These are phyloP conservation scores for Stachybotrys chartarum DNA, from an alignment of 2,329 filamentous ascomycete species.

Conservation along the genomic window DNA sequence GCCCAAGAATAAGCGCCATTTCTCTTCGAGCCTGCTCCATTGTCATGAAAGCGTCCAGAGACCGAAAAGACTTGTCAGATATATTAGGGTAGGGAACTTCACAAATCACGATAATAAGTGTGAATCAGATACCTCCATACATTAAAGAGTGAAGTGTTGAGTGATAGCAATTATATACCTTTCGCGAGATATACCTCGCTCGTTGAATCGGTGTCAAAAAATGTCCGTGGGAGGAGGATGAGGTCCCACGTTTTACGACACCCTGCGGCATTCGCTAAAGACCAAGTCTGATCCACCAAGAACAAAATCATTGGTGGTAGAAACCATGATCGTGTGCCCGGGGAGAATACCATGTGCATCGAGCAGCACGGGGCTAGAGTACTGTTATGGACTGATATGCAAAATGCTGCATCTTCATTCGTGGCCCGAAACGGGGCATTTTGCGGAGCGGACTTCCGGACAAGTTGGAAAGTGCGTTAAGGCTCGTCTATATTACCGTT, in stretches of 20 bases:
- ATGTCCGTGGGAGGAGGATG: not conserved
- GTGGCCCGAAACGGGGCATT: not conserved
- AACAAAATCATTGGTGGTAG: not conserved
- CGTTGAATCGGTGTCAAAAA: not conserved
- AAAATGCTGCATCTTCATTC: not conserved
- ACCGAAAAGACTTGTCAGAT: too few relatives aligned
- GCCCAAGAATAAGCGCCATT: not conserved
- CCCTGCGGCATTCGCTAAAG: not conserved
- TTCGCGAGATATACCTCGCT: not conserved
- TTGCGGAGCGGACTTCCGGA: not conserved
- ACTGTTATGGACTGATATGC: not conserved
- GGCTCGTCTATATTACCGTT: too few relatives aligned
- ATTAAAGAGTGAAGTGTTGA: too few relatives aligned
- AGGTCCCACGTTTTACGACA: not conserved
- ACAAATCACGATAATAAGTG: not conserved
- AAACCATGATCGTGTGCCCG: not conserved
- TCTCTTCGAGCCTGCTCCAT: not conserved
- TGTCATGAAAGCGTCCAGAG: not conserved
- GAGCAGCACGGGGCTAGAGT: not conserved
- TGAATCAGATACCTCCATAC: not conserved
- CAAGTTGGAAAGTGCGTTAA: not conserved
- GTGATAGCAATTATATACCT: not conserved
- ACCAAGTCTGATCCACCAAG: not conserved
- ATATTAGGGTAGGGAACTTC: not conserved
- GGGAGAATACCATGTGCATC: not conserved